These are phyloP conservation scores for Chrysanthemum makinoi DNA, from an alignment of 129 eudicot genomes.

Conservation along the genomic window DNA sequence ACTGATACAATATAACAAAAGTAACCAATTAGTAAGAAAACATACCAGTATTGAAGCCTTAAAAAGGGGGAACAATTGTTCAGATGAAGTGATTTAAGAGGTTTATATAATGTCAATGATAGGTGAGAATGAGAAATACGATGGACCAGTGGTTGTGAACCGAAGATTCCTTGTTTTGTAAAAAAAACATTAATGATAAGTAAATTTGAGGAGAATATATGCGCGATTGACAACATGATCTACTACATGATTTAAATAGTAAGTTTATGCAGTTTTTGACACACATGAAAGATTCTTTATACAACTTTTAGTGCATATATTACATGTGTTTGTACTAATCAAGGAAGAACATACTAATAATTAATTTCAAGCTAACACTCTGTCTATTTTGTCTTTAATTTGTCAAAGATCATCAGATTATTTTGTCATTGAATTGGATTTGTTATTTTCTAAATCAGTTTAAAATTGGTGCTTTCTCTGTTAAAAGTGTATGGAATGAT, in stretches of 20 bases:
- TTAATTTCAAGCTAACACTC: too few relatives aligned
- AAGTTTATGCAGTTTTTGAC: constrained; percentile 5
- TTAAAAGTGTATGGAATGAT: too few relatives aligned
- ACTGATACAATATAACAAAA: not conserved
- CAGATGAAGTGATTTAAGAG: constrained; percentile 9
- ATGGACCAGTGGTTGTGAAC: constrained; percentile 27
- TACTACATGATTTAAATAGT: constrained; percentile 7
- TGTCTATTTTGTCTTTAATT: too few relatives aligned
- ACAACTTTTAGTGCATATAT: too few relatives aligned
- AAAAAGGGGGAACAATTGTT: not conserved
- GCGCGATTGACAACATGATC: constrained; percentile 28
- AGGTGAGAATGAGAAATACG: constrained; percentile 16
- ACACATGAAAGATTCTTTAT: constrained; percentile 16
- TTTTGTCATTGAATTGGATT: too few relatives aligned
- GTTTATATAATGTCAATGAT: not conserved
- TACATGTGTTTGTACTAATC: too few relatives aligned
- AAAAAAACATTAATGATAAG: not conserved
- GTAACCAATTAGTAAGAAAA: not conserved
- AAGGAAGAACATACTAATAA: too few relatives aligned
- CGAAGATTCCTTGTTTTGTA: constrained; percentile 14
- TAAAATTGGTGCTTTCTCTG: too few relatives aligned
- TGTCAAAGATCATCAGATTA: too few relatives aligned
- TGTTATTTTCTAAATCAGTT: too few relatives aligned
- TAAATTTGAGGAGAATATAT: constrained; percentile 27
- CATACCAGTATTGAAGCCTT: constrained; percentile 10